Conservation (phyloP, 2,329 filamentous ascomycete genomes). For the Chrysosporium queenslandicum region DNA sequence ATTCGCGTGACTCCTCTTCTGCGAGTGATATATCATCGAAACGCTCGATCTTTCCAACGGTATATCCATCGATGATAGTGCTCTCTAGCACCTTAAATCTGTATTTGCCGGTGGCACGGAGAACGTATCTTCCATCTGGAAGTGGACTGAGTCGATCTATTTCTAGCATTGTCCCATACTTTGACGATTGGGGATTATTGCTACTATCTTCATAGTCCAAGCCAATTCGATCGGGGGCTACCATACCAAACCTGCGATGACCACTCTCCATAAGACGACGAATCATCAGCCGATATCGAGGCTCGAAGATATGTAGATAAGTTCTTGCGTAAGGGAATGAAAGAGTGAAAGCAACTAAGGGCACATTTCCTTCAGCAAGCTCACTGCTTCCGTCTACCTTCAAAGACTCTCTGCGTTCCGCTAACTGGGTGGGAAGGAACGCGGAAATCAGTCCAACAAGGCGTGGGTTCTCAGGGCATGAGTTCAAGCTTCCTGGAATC, state of each 20-base stretch:
- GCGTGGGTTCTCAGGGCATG: conserved; percentile 51
- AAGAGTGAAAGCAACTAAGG: conserved; percentile 73
- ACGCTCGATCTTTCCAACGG: conserved; percentile 63
- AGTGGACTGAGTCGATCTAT: conserved; percentile 65
- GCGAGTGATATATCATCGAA: conserved; percentile 72
- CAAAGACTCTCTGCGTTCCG: conserved; percentile 46
- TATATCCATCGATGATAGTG: conserved; percentile 64
- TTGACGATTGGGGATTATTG: conserved; percentile 49
- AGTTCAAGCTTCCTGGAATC: conserved; percentile 45
- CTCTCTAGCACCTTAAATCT: conserved; percentile 60
- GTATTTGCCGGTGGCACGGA: conserved; percentile 67
- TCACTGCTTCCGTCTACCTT: conserved; percentile 48
- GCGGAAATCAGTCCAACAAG: conserved; percentile 54
- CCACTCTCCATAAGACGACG: conserved; percentile 60
- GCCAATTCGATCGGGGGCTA: conserved; percentile 53
- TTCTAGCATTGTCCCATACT: conserved; percentile 67
- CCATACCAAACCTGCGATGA: conserved; percentile 73
- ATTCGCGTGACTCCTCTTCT: conserved; percentile 69
- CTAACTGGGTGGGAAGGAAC: conserved; percentile 60
- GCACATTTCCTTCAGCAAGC: conserved; percentile 50
- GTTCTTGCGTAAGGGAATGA: conserved; percentile 75
- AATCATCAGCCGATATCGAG: conserved; percentile 85
- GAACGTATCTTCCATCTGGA: conserved; percentile 67
- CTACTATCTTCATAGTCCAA: conserved; percentile 44
- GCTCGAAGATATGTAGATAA: conserved; percentile 84